Base-by-base conservation (phyloP, 495 filamentous ascomycete species). In the Daldinia loculata region DNA sequence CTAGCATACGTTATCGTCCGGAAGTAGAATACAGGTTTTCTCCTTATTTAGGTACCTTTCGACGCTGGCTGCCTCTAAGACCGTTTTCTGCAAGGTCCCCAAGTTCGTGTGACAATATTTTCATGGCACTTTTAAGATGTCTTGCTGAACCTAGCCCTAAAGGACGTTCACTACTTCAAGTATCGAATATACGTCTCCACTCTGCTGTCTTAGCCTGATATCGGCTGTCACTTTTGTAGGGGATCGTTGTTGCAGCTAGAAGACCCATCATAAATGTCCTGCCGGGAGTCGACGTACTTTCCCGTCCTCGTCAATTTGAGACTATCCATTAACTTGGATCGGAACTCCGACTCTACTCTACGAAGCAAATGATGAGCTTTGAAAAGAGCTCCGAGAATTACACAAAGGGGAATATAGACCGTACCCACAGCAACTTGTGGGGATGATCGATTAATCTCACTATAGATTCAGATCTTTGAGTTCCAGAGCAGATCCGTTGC, bases 71-170 rank as follows among this genome's bases (percentile, higher is more conserved):
- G 66, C 70, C 61, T 74, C 61, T 58, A 52, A 36, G 57, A 70
- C 66, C 71, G 71, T 70, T 74, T 57, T 41, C 71, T 74, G 71
- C 71, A 70, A 69, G 71, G 66, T 66, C 66, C 71, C 70, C 66
- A 27, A 34, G 45, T 41, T 38, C 50, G 71, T 70, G 66, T 39
- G 53, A 74, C 71, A 32, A 68, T 11, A 34, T 48, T 48, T 51
- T 66, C 14, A 57, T 34, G 6, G 17, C 29, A 43, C 8, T 56
- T 12, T 56, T 39, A 50, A 32, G 43, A 43, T 34, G 41, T 45
- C 60, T 30, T n/a, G 6, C 48, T 48, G 38, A 65, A 50, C 55
- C 60, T 51, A 56, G 64, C 41, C 64, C 56, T 43, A 64, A 14
- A 48, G 48, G 36, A 29, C 17, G 19, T 50, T 55, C 27, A 50